Conservation (phyloP, 768 basidiomycete genomes). For the Russula brevipes region DNA sequence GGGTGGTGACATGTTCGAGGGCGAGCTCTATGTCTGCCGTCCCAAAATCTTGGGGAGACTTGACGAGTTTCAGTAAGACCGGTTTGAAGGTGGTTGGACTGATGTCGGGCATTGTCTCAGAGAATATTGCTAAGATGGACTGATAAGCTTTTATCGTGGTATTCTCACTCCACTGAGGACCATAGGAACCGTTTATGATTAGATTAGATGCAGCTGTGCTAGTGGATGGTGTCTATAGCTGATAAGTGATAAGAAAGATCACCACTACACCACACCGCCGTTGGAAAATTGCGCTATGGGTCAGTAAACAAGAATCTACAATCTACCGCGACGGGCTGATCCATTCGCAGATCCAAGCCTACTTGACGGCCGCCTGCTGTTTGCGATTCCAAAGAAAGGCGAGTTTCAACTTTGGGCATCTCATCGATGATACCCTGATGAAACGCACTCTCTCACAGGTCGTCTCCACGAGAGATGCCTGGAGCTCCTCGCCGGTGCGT, state of each 20-base stretch:
- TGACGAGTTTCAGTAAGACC: conserved; percentile 69
- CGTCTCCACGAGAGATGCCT: conserved; percentile 89
- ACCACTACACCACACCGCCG: too few relatives aligned
- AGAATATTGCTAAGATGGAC: neutral
- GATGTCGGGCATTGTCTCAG: conserved; percentile 9
- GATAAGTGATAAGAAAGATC: neutral
- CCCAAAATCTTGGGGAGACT: conserved; percentile 78
- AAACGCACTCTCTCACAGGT: conserved; percentile 40
- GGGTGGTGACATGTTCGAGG: conserved; percentile 69
- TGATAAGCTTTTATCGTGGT: neutral
- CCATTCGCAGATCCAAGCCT: conserved; percentile 56
- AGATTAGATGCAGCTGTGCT: neutral
- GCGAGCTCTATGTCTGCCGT: conserved; percentile 66
- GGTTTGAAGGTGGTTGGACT: conserved; percentile 61
- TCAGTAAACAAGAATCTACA: neutral
- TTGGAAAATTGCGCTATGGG: conserved; percentile 2
- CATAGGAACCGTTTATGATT: neutral
- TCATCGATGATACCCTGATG: neutral
- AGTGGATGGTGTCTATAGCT: neutral
- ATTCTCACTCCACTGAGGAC: too few relatives aligned
- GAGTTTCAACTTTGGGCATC: neutral
- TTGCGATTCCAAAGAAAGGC: conserved; percentile 99
- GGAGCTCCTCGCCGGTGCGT: conserved; percentile 69
- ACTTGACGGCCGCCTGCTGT: conserved; percentile 79
- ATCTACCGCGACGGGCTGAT: neutral